Evolutionary conservation across 257 asterid genomes (phyloP).

Genomic region (Ocimum tenuiflorum): DNA sequence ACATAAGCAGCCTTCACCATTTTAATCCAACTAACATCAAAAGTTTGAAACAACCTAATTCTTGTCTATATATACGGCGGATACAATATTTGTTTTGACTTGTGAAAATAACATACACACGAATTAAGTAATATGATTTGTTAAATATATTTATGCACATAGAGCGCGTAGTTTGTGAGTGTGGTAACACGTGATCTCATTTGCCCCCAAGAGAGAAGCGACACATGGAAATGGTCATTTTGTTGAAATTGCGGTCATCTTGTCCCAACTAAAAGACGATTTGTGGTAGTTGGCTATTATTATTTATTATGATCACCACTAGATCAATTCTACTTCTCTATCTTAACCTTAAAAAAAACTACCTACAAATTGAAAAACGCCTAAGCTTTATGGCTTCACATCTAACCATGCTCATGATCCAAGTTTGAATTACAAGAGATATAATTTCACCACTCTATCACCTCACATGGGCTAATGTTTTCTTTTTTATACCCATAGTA

Average conservation of each 20-base stretch:
- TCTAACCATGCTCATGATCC: no score
- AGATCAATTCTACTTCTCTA: no score
- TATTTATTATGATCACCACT: no score
- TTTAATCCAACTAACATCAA: neutral
- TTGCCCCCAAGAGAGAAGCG: neutral
- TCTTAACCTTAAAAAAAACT: no score
- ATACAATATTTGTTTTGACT: neutral
- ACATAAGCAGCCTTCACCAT: slow-evolving; percentile 24
- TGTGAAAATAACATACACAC: neutral
- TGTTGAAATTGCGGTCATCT: neutral
- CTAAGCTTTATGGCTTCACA: no score
- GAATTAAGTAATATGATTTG: no score
- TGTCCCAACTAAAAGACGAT: neutral
- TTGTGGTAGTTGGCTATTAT: neutral
- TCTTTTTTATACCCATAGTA: no score
- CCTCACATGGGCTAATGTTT: no score
- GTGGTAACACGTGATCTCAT: slow-evolving; percentile 1
- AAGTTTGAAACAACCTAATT: neutral
- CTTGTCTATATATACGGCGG: slow-evolving; percentile 1
- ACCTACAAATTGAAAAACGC: no score
- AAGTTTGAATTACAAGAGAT: no score
- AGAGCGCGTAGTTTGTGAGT: neutral
- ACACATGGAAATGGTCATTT: slow-evolving; percentile 1
- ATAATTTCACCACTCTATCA: no score
- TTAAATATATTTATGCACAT: no score